Evolutionary conservation across 2,329 filamentous ascomycete species (phyloP), one percentile per base, ranked within the genome.

Genomic region (Didymella arachidicola): DNA sequence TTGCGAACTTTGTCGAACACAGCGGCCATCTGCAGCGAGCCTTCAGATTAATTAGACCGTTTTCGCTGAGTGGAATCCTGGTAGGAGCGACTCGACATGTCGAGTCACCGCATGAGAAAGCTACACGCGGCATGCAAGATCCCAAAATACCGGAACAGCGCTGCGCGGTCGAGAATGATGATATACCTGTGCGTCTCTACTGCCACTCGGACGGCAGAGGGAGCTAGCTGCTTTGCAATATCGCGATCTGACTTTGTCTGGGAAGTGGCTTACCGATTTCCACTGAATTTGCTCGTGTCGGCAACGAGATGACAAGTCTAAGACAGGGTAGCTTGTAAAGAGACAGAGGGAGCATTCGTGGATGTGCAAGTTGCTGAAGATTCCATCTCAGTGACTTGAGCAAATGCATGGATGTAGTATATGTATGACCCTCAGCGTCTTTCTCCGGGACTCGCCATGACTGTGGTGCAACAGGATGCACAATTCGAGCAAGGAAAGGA

Each of bases 31-130:
- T 38, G 8, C 46, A 19, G 26, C 16, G 14, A 36, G 16, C 32
- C 7, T 8, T 7, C 6, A 3, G n/a, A 7, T 16, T 8, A 25
- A 29, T n/a, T 8, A n/a, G 14, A 41, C 12, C 25, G 19, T 11
- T 39, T 22, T 8, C 12, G 16, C 25, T 4, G 27, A 32, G 10
- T 7, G 22, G 22, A 29, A 3, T 8, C 10, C 32, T 18, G 36
- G 16, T 4, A n/a, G n/a, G 30, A 26, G 10, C 30, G 45, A 48
- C 45, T 48, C 30, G 45, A 48, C 16, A 26, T 48, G 18, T 32
- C 45, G 45, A 48, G 45, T 48, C 45, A 36, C 22, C 10, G 12
- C 43, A 46, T 18, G 27, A n/a, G 26, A 32, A 46, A 12, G 12
- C 10, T 11, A 2, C 7, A 19, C n/a, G n/a, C n/a, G n/a, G 19